Evolutionary conservation across 768 basidiomycete genomes (phyloP).

Genomic region (Trametes sanguinea): DNA sequence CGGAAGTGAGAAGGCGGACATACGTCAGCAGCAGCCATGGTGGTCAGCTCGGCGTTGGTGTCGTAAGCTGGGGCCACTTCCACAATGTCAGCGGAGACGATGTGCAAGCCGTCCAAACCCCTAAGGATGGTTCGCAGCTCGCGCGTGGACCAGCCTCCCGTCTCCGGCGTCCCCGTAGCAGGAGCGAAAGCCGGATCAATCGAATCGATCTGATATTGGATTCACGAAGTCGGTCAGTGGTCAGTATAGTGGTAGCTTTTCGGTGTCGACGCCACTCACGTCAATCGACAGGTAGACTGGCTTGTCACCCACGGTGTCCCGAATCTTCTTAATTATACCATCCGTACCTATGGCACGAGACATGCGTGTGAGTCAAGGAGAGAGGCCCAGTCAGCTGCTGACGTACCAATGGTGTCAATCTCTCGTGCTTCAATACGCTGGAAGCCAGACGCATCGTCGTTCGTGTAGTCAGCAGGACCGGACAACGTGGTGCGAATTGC

Average conservation of each 20-base stretch:
- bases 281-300: constrained; percentile 84
- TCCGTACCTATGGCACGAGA: constrained; percentile 50
- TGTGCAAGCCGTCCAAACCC: constrained; percentile 71
- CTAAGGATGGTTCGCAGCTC: constrained; percentile 77
- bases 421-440: constrained; percentile 82
- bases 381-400: background rate
- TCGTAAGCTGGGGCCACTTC: constrained; percentile 87
- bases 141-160: constrained; percentile 83
- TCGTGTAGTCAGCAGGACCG: constrained; percentile 72
- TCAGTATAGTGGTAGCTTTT: background rate
- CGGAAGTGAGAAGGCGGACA: constrained; percentile 27
- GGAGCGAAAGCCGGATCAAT: constrained; percentile 84
- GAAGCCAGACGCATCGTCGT: constrained; percentile 80
- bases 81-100: constrained; percentile 82
- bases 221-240: background rate
- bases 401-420: constrained; percentile 75
- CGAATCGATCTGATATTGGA: constrained; percentile 59
- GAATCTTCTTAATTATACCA: constrained; percentile 81
- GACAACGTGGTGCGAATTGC: constrained; percentile 86
- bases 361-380: background rate
- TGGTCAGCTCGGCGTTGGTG: constrained; percentile 61
- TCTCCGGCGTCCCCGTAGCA: constrained; percentile 84
- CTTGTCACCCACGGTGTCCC: constrained; percentile 68
- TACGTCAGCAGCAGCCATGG: constrained; percentile 64
- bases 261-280: constrained; percentile 40